These are phyloP conservation scores for Trichoderma atrobrunneum DNA, from an alignment of 2,329 filamentous ascomycete species.

Conservation along the genomic window DNA sequence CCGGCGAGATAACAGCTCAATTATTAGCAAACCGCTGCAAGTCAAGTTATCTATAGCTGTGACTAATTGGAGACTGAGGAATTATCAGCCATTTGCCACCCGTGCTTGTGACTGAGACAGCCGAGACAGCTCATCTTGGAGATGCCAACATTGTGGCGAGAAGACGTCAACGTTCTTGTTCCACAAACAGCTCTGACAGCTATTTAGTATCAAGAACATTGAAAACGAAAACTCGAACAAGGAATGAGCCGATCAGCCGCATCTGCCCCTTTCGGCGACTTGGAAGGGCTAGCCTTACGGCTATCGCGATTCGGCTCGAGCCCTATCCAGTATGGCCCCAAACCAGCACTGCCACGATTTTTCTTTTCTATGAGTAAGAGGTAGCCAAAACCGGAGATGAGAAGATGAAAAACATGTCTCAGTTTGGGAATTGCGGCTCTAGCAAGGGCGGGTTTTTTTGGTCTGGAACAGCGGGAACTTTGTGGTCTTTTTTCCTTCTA, in stretches of 20 bases:
- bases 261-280: conserved; percentile 5
- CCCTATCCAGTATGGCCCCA: conserved; percentile 4
- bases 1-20: neutral
- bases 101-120: neutral
- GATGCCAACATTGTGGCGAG: neutral
- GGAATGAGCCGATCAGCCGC: neutral
- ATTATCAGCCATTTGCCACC: neutral
- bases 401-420: neutral
- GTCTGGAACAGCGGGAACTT: neutral
- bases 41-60: neutral
- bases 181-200: neutral
- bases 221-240: neutral
- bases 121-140: neutral
- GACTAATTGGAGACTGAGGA: neutral
- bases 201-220: neutral
- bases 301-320: conserved; percentile 8
- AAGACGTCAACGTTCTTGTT: neutral
- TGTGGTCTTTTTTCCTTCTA: neutral
- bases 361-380: neutral
- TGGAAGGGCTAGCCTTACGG: neutral
- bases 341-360: neutral
- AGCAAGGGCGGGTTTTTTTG: neutral
- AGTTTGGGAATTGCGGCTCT: neutral
- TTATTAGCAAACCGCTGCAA: too few species aligned
- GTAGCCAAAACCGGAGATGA: neutral